These are phyloP conservation scores for Fusarium sp. DNA, from an alignment of 2,329 filamentous ascomycete species.

Conservation along the genomic window DNA sequence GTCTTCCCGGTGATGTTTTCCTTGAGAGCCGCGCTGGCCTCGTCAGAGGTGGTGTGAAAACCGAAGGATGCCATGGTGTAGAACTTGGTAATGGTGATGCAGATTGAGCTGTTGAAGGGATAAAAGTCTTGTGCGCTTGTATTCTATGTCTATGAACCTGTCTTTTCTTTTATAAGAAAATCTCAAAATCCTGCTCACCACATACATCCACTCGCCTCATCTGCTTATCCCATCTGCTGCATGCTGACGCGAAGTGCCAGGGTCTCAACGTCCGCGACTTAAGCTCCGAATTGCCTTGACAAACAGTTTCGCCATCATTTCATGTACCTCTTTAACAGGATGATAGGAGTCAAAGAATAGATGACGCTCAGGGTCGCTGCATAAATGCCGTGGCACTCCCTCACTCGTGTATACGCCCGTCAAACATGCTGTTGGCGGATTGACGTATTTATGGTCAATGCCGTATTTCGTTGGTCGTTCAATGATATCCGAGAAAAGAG, in stretches of 20 bases:
- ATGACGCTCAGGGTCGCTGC: slow-evolving; percentile 25
- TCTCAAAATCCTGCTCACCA: background rate
- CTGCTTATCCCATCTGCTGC: background rate
- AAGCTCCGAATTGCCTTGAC: background rate
- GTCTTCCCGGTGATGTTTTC: background rate
- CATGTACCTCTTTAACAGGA: slow-evolving; percentile 23
- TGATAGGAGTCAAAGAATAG: slow-evolving; percentile 32
- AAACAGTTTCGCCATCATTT: slow-evolving; percentile 20
- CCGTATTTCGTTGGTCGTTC: slow-evolving; percentile 2
- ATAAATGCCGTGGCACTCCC: slow-evolving; percentile 16
- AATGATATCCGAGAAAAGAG: slow-evolving; percentile 5
- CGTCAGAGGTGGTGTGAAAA: background rate
- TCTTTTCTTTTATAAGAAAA: background rate
- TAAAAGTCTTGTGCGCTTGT: background rate
- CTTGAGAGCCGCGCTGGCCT: background rate
- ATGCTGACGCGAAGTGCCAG: background rate
- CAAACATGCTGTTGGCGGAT: slow-evolving; percentile 28
- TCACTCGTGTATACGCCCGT: slow-evolving; percentile 25
- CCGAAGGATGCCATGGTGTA: background rate
- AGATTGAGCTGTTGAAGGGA: background rate
- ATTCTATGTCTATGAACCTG: background rate
- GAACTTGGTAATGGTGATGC: background rate
- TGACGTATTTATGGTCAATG: slow-evolving; percentile 15
- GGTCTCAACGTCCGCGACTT: background rate
- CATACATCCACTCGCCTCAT: background rate